These are phyloP conservation scores for Cerioporus squamosus DNA, from an alignment of 1,284 basidiomycete species.

Conservation along the genomic window DNA sequence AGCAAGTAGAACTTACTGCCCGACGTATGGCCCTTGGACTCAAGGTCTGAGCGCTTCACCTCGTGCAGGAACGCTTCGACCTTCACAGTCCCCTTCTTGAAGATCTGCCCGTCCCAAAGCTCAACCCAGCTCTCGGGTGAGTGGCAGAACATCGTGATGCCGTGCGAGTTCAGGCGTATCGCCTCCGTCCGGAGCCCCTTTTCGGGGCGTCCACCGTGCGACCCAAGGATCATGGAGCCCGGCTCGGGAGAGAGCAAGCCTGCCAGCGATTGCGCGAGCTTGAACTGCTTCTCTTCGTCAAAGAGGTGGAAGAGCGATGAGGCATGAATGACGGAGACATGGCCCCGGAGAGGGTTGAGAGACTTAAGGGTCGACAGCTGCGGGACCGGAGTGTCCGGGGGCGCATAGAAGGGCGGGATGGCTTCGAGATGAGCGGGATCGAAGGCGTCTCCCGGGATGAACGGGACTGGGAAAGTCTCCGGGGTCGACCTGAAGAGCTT, in stretches of 20 bases:
- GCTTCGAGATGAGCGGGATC: conserved; percentile 39
- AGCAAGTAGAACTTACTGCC: conserved; percentile 25
- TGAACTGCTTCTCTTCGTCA: conserved; percentile 41
- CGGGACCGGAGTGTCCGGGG: conserved; percentile 27
- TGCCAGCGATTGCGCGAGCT: conserved; percentile 42
- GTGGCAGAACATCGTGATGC: conserved; percentile 32
- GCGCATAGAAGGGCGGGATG: conserved; percentile 31
- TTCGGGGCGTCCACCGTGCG: conserved; percentile 24
- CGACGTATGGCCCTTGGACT: not conserved
- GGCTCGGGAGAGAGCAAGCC: conserved; percentile 41
- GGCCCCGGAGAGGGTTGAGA: conserved; percentile 48
- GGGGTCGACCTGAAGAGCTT: conserved; percentile 38
- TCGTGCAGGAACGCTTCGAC: conserved; percentile 24
- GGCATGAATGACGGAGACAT: conserved; percentile 50
- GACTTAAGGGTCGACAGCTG: conserved; percentile 39
- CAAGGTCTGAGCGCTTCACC: not conserved
- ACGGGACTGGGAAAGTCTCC: conserved; percentile 46
- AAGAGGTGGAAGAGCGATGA: conserved; percentile 59
- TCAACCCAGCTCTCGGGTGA: conserved; percentile 44
- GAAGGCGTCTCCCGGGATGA: conserved; percentile 52
- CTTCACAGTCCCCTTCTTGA: conserved; percentile 40
- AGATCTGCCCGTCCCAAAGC: conserved; percentile 48
- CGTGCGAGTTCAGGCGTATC: not conserved
- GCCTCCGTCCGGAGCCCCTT: conserved; percentile 15
- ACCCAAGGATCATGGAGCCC: conserved; percentile 39